phyloP scores from a whole-genome alignment of 352 stramenopile species.

The Lagenidium sp. region DNA sequence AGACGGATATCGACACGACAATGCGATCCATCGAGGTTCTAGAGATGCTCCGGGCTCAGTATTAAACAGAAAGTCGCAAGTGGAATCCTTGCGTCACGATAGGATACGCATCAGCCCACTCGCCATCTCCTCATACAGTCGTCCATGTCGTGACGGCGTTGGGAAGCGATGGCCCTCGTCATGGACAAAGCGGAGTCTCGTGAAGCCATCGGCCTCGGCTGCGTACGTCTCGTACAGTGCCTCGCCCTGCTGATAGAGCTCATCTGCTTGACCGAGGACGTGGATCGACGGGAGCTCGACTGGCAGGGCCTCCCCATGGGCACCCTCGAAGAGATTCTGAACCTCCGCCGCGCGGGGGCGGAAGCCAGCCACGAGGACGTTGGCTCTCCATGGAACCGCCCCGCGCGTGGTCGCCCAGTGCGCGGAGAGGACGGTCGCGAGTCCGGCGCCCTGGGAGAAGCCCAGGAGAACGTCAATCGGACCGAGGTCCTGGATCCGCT shows the following conservation, averaged over 20 bases:
- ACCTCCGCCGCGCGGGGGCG: constrained; percentile 37
- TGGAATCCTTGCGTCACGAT: not conserved
- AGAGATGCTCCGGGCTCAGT: constrained; percentile 41
- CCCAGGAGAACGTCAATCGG: constrained; percentile 58
- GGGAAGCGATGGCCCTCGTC: constrained; percentile 81
- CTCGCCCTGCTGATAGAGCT: constrained; percentile 31
- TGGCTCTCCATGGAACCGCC: constrained; percentile 44
- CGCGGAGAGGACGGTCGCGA: constrained; percentile 53
- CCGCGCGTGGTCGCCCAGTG: constrained; percentile 30
- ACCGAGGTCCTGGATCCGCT: constrained; percentile 33
- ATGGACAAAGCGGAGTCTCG: constrained; percentile 40
- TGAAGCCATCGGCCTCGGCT: constrained; percentile 12
- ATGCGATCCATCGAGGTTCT: constrained; percentile 49
- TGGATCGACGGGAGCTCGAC: constrained; percentile 65
- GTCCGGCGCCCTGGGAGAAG: constrained; percentile 62
- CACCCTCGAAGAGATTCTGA: constrained; percentile 35
- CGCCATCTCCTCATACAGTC: constrained; percentile 44
- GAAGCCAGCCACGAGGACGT: constrained; percentile 57
- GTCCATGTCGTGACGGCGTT: constrained; percentile 23
- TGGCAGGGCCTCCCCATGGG: constrained; percentile 14
- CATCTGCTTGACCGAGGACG: constrained; percentile 42
- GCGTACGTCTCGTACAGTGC: constrained; percentile 40
- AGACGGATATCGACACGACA: constrained; percentile 42
- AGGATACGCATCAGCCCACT: constrained; percentile 29
- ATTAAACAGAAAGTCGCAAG: constrained; percentile 6